A percentile compares a stretch with the other conserved stretches of the same genome.
phyloP scores from a whole-genome alignment of 148 eudicot genomes.

The Rhododendron williamsianum region DNA sequence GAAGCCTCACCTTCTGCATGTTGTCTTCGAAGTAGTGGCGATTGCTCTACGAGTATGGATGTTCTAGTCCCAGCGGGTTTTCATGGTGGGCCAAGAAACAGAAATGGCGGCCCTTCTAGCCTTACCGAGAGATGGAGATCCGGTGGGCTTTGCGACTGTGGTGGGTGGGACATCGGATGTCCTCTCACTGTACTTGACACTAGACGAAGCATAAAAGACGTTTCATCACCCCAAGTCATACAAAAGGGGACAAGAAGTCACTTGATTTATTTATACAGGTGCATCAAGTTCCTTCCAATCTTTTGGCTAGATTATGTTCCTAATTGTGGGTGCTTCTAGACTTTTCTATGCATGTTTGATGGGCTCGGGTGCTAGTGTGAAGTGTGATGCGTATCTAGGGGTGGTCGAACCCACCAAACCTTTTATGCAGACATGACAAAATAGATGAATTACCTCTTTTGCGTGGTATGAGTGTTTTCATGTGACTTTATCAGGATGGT shows the following conservation, averaged over 20 bases:
- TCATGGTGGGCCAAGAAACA: conserved; percentile 71
- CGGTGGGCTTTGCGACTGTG: conserved; percentile 80
- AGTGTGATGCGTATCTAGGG: background rate
- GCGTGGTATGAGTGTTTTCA: background rate
- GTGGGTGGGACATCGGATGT: conserved; percentile 97
- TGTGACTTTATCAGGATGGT: background rate
- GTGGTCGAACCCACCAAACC: background rate
- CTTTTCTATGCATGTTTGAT: background rate
- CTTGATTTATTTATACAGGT: conserved; percentile 56
- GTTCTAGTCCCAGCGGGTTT: conserved; percentile 61
- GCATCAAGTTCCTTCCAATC: conserved; percentile 5
- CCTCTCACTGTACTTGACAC: conserved; percentile 54
- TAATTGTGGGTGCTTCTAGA: background rate
- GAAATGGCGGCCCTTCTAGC: conserved; percentile 53
- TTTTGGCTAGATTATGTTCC: background rate
- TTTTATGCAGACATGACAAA: background rate
- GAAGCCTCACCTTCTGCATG: conserved; percentile 21
- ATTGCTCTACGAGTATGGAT: conserved; percentile 50
- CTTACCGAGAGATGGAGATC: conserved; percentile 71
- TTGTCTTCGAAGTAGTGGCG: conserved; percentile 17
- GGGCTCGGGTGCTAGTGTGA: background rate
- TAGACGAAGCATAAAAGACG: conserved; percentile 26
- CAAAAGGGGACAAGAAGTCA: conserved; percentile 37
- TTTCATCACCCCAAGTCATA: conserved; percentile 19
- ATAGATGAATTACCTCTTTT: background rate